Evolutionary conservation across 2,329 filamentous ascomycete genomes (phyloP), one percentile per base, ranked within the genome.

Genomic region (Exophiala oligosperma): DNA sequence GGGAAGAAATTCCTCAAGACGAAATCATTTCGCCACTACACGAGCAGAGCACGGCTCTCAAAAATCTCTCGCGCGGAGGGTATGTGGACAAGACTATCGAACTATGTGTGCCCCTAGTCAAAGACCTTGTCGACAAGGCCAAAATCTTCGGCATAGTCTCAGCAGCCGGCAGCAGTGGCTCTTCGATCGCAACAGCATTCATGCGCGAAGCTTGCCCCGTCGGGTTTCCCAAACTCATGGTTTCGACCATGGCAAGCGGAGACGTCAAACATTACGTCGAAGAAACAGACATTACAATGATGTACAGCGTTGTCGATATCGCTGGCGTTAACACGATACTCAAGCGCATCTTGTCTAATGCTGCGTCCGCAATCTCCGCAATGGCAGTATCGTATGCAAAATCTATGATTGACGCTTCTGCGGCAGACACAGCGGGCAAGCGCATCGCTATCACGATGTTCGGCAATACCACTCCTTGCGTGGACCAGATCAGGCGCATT

Each of bases 251-350:
- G 64, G 86, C 86, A 0, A 86, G 83, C 32, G 86, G 87, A 2
- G 84, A 90, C 61, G 84, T 84, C 1, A 79, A 79, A 0, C 81
- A 82, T 0, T 82, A 88, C n/a, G 76, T 90, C 1, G 85, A 82
- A 41, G 86, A 89, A 69, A 83, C 82, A 0, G 88, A 90, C 62
- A 86, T 90, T 48, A 82, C 81, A 0, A 79, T 90, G 73, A 87
- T 89, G 82, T 87, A 89, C 65, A 86, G 81, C 14, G 85, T 90
- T 1, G 87, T 90, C 12, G 88, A 91, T 57, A 80, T 90, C 51
- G 84, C 87, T 1, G 88, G 88, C 0, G 69, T 83, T 8, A 90
- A 90, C 60, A 72, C 77, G 1, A 73, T 90, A 2, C 71, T 90
- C 12, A 76, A 77, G 5, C 74, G 75, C 1, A 79, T 90, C 0